Base-by-base conservation (phyloP, 306 rosid species). In the Gastrolobium bilobum region DNA sequence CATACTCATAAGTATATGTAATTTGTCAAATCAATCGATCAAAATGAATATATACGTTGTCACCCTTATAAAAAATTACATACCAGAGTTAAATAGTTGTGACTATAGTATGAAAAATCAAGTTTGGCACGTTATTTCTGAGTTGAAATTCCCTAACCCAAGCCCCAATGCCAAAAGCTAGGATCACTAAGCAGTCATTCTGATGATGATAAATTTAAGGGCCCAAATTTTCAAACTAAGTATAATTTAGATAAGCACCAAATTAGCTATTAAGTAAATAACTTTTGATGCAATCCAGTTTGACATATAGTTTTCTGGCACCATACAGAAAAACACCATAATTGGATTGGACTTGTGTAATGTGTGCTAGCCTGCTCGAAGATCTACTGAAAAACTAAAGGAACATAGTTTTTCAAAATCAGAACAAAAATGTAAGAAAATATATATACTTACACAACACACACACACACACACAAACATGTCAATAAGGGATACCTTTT, bases 121-220 rank as follows among this genome's bases (percentile, higher is more conserved):
- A 57, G 75, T 51, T 60, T 37, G 11, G 44, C 35, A 37, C 50
- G 50, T 40, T 26, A 40, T 48, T 46, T 30, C 71, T 10, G 9
- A 30, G 72, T 56, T 62, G 46, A 82, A 82, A 69, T 64, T 73
- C 79, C 59, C 47, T 14, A n/a, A 73, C 57, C 76, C 38, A 70
- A 81, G 74, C 73, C 50, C 6, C 51, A 66, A 39, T 10, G 53
- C 66, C 35, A 66, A 44, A 48, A 34, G 3, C 9, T 39, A 15
- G 71, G 60, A 71, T 63, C 14, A 47, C 60, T 20, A 53, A 63
- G 43, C 71, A 76, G 26, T 59, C 64, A 34, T 39, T 39, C 70
- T 42, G 29, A 67, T 30, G 42, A 67, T 0, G 38, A 53, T 59
- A 35, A 13, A 66, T 11, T 14, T 2, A 53, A 56, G 10, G 2